Evolutionary conservation across 2,329 filamentous ascomycete species (phyloP), one percentile per base, ranked within the genome.

Genomic region (Talaromyces sp.): DNA sequence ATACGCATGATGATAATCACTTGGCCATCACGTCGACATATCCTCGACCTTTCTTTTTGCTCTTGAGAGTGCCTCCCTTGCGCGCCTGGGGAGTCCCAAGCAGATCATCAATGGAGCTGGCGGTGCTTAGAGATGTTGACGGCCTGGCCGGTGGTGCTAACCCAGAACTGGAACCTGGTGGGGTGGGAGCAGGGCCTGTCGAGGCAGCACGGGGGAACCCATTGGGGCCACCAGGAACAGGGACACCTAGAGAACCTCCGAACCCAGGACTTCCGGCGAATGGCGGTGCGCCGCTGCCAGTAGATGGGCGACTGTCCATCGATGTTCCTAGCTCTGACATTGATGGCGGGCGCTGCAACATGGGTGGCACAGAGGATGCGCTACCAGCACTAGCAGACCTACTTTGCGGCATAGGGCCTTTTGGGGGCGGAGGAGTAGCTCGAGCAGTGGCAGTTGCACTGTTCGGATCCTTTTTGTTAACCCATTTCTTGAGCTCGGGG

Each of bases 21-120:
- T 91, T 88, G 9, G 89, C 90, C 92, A 98, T 97, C 63, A 99
- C 92, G 83, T 99, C 95, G 33, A 99, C 88, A 81, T 99, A 99
- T 31, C 93, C 83, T 33, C 92, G 89, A 27, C 89, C 87, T 82
- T 92, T 96, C 81, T 92, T 91, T 69, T 85, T 81, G 75, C 89
- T 91, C 74, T 86, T 90, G 71, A 82, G 83, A 5, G 82, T 79
- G 68, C 73, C 76, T 2, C 83, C 84, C 63, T 90, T 93, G 65
- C 90, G 85, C 18, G 89, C 85, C 33, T 83, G 85, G 3, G 89
- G 86, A 4, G 89, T 87, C 5, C 91, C 91, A 27, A 99, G 80
- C 65, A 99, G 80, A 74, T 99, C 95, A 69, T 99, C 95, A 71
- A 99, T 96, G 68, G 90, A 95, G 75, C 89, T 96, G n/a, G 92